Base-by-base conservation (phyloP, 192 early-diverging fungal species). In the Coemansia sp. region DNA sequence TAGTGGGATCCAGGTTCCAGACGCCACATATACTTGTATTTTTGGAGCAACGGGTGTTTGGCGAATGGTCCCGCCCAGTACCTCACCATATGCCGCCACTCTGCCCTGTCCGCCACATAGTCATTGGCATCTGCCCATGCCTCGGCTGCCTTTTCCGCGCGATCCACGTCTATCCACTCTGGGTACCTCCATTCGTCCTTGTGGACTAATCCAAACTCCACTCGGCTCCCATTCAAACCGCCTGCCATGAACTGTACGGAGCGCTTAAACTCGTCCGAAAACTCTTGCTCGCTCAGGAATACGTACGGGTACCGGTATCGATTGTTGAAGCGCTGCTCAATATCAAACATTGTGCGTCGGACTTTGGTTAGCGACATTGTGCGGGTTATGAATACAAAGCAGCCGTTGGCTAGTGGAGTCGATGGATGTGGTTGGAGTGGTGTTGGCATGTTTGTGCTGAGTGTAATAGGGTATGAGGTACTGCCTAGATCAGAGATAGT, bases 281-380 rank as follows among this genome's bases (percentile, higher is more conserved):
- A 93, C 6, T 85, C 87, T 44, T 79, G 75, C 44, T 92, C 86
- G 82, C 91, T 93, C 23, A 93, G 67, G 70, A 93, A 92, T 5
- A 93, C 86, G 75, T 92, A 93, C 15, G 91, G 92, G 73, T 93
- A 93, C 59, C 86, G 69, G 80, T 86, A 93, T 17, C 86, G 78
- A 62, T 70, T 76, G 81, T 93, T 93, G 79, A 92, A 92, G 37
- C 86, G 84, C 67, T 88, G 76, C 67, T 93, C 86, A 8, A 91
- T 62, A n/a, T 89, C 80, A 48, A 69, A 71, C 50, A 92, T 77
- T 4, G 88, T 84, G 27, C 75, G 69, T 2, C 74, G 72, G 45
- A 90, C 85, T 29, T 74, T 86, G 44, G 86, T 79, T 60, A 88
- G 66, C n/a, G 89, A 86, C n/a, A 67, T 66, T 6, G 82, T 73